phyloP scores from a whole-genome alignment of 2,329 filamentous ascomycete genomes.

The Myriangium duriaei region DNA sequence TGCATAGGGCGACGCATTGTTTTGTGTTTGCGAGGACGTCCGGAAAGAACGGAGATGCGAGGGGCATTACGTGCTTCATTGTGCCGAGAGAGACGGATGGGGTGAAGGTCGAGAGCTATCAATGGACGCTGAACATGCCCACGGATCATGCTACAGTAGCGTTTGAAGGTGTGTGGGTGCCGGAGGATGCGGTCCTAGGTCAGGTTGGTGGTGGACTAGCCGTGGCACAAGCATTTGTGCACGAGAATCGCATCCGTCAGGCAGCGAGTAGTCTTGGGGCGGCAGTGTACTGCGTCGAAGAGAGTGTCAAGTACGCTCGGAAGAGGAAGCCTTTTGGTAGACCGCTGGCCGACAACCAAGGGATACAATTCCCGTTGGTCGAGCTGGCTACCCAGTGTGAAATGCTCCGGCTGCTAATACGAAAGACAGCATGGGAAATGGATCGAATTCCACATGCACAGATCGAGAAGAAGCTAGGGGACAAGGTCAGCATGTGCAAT shows the following conservation, averaged over 20 bases:
- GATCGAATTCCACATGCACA: slow-evolving; percentile 41
- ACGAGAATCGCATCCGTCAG: slow-evolving; percentile 55
- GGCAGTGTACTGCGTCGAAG: slow-evolving; percentile 47
- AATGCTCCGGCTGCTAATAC: slow-evolving; percentile 49
- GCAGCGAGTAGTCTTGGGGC: slow-evolving; percentile 48
- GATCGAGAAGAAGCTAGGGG: slow-evolving; percentile 46
- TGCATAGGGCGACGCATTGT: slow-evolving; percentile 49
- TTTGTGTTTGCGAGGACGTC: slow-evolving; percentile 49
- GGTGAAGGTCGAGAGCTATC: slow-evolving; percentile 43
- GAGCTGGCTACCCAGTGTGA: slow-evolving; percentile 49
- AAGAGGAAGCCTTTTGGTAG: slow-evolving; percentile 43
- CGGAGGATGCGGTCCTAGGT: slow-evolving; percentile 40
- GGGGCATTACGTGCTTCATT: slow-evolving; percentile 50
- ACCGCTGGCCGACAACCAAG: slow-evolving; percentile 47
- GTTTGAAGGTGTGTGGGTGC: slow-evolving; percentile 45
- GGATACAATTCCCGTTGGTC: slow-evolving; percentile 51
- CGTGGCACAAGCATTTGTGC: slow-evolving; percentile 52
- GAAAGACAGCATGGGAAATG: slow-evolving; percentile 51
- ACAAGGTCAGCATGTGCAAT: slow-evolving; percentile 54
- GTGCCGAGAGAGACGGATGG: slow-evolving; percentile 42
- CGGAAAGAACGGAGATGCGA: slow-evolving; percentile 39
- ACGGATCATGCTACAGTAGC: slow-evolving; percentile 51
- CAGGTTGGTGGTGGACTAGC: slow-evolving; percentile 41
- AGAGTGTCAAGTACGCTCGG: slow-evolving; percentile 45
- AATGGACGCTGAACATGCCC: slow-evolving; percentile 55